These are phyloP conservation scores for Suzukiozyma palmioleophila DNA, from an alignment of 1,139 yeast species.

Conservation along the genomic window DNA sequence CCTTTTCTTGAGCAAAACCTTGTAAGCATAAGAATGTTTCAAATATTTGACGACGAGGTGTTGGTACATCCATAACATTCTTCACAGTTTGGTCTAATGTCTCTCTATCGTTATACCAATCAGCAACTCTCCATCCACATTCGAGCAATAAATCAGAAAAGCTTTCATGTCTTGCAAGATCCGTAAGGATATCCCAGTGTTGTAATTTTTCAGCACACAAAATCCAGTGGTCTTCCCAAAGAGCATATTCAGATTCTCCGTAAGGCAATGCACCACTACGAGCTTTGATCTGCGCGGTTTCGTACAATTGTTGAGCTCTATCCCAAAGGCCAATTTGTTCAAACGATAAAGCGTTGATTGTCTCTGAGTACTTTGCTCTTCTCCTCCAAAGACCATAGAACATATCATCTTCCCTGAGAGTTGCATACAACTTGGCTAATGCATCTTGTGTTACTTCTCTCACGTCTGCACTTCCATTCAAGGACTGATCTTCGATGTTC, in stretches of 20 bases:
- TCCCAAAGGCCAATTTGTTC: constrained; percentile 97
- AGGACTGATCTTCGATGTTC: constrained; percentile 62
- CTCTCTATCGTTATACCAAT: constrained; percentile 94
- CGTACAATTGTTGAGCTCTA: constrained; percentile 89
- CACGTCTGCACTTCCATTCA: constrained; percentile 67
- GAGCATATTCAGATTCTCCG: constrained; percentile 89
- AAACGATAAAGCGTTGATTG: constrained; percentile 86
- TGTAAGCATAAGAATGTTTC: constrained; percentile 92
- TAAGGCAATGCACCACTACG: constrained; percentile 93
- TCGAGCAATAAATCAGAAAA: constrained; percentile 89
- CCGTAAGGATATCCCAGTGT: constrained; percentile 97
- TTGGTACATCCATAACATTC: constrained; percentile 97
- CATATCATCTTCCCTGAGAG: constrained; percentile 91
- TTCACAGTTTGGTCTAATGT: constrained; percentile 92
- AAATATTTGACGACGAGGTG: constrained; percentile 93
- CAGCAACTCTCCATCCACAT: constrained; percentile 99
- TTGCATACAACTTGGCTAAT: constrained; percentile 80
- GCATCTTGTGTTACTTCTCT: constrained; percentile 90
- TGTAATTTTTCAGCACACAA: constrained; percentile 94
- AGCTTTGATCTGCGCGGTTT: constrained; percentile 96
- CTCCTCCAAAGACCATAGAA: constrained; percentile 97
- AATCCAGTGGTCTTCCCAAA: constrained; percentile 99
- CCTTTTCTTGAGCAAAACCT: constrained; percentile 88
- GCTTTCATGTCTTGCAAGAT: constrained; percentile 95
- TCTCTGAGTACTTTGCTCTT: constrained; percentile 89